Evolutionary conservation across 164 flowering plant species (phyloP), one percentile per base, ranked within the genome.

Genomic region (Houttuynia cordata): DNA sequence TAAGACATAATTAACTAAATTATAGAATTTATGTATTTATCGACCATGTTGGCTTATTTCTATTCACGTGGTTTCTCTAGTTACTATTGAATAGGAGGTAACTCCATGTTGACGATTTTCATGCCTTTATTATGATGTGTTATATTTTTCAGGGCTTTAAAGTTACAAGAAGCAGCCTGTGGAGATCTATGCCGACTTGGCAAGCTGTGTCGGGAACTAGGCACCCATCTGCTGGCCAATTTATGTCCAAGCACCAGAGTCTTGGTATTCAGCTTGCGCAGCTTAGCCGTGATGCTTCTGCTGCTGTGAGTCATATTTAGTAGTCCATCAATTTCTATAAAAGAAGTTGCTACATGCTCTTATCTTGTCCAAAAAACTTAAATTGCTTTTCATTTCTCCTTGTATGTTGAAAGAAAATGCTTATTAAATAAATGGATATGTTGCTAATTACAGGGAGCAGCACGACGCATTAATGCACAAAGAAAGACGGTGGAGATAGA

Each of bases 241-340:
- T 82, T 70, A 87, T 87, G 90, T 75, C 90, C 56, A 82, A 82
- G 63, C 96, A 91, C 62, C 96, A 81, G 69, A 83, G 91, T 71
- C 78, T 91, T 57, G 99, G 96, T 51, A 47, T 91, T 45, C 94
- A 88, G 77, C 95, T 94, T 68, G 97, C 99, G 6, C 96, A 91
- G 75, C 99, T 94, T 40, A 67, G 99, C 40, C 80, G 97, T 67
- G 99, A 94, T 80, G 99, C 99, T 49, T 94, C 99, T 74, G 97
- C 99, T 57, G 99, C 96, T 63, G 99, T 94, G 59, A 79, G 96
- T 80, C 18, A 24, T 63, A 59, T 34, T 56, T 18, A 5, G n/a
- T 22, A 6, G 24, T 30, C 9, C 20, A 12, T 20, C 45, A 30
- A 45, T 45, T 45, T 12, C 12, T 45, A 8, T 8, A 45, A 14